Evolutionary conservation across 148 eudicot genomes (phyloP).

Genomic region (Nyssa sinensis): DNA sequence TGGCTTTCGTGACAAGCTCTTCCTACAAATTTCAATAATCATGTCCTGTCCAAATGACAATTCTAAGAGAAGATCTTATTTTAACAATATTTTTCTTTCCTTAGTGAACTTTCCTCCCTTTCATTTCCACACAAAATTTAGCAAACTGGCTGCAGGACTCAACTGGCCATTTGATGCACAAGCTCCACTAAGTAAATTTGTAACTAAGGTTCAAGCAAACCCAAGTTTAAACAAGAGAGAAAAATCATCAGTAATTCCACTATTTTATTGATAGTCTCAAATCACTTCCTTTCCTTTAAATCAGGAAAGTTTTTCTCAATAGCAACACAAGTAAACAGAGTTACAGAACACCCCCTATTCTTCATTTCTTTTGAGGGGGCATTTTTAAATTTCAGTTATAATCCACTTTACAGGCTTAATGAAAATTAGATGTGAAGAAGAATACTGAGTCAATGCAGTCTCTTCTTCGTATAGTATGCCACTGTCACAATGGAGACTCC

Average conservation of each 20-base stretch:
- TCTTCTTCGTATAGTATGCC: slow-evolving; percentile 2
- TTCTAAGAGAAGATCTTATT: slow-evolving; percentile 21
- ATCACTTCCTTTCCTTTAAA: neutral
- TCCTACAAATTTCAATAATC: too few relatives aligned
- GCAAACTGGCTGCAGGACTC: neutral
- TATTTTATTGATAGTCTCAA: slow-evolving; percentile 2
- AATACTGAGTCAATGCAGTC: neutral
- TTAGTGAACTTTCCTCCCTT: too few relatives aligned
- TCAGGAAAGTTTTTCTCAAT: neutral
- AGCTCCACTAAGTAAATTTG: too few relatives aligned
- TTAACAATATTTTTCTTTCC: too few relatives aligned
- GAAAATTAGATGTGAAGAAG: slow-evolving; percentile 3
- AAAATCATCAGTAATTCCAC: neutral
- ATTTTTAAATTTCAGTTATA: neutral
- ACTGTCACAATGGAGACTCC: slow-evolving; percentile 49
- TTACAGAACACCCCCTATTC: slow-evolving; percentile 2
- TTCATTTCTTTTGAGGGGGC: neutral
- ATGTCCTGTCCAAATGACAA: too few relatives aligned
- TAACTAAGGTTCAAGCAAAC: neutral
- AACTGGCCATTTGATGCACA: too few relatives aligned
- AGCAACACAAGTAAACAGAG: neutral
- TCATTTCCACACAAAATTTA: too few relatives aligned
- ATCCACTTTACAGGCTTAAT: slow-evolving; percentile 8
- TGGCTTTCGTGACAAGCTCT: too few relatives aligned
- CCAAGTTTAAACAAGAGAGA: neutral